Conservation (phyloP, 352 stramenopile species). For the Phytophthora sansomeana region DNA sequence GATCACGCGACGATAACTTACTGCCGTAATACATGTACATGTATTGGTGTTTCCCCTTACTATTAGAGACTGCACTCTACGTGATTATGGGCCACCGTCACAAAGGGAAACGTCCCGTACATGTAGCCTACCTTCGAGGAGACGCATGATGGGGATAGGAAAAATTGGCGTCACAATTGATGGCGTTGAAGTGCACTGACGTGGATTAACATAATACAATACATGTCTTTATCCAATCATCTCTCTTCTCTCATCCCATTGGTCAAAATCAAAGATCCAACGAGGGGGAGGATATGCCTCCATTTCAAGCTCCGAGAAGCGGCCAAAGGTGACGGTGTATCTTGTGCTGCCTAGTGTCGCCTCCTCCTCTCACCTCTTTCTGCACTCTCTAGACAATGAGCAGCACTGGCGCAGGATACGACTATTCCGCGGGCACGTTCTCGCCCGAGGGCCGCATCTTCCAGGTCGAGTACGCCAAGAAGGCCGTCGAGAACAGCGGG, state of each 20-base stretch:
- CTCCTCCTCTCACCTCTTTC: not conserved
- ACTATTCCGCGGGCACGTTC: conserved; percentile 94
- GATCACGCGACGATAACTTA: too few species aligned
- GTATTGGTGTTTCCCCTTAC: too few species aligned
- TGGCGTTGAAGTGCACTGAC: too few species aligned
- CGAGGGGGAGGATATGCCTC: conserved; percentile 34
- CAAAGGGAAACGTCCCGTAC: too few species aligned
- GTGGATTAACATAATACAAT: too few species aligned
- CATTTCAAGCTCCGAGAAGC: conserved; percentile 23
- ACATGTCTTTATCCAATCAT: not conserved
- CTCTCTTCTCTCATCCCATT: not conserved
- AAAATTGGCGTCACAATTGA: too few species aligned
- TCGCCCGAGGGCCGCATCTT: conserved; percentile 98
- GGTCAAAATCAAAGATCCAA: conserved; percentile 8
- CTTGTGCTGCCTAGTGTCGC: not conserved
- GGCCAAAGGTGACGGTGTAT: conserved; percentile 32
- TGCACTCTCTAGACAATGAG: conserved; percentile 54
- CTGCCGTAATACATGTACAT: too few species aligned
- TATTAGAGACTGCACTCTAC: too few species aligned
- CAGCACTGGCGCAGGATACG: conserved; percentile 88
- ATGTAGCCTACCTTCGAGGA: too few species aligned
- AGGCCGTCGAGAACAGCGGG: conserved; percentile 97
- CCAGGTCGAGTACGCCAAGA: conserved; percentile 99
- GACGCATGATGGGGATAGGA: too few species aligned
- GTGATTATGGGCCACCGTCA: too few species aligned